Evolutionary conservation across 345 rosid genomes (phyloP).

Genomic region (Gossypium bickii): DNA sequence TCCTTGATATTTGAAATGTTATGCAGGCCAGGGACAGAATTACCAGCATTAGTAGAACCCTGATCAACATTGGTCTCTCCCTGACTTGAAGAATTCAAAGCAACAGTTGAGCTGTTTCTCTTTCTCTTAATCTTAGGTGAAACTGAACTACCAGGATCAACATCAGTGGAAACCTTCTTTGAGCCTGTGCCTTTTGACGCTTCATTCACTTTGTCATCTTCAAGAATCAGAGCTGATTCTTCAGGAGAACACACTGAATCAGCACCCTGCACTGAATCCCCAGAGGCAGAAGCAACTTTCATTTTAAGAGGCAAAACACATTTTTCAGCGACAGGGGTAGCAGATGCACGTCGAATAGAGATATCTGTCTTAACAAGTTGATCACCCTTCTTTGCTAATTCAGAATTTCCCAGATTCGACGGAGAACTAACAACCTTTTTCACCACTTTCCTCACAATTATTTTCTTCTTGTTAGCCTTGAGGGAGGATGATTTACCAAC

Average conservation of each 20-base stretch:
- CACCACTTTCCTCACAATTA: slow-evolving; percentile 38
- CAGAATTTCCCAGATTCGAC: slow-evolving; percentile 18
- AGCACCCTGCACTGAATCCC: slow-evolving; percentile 21
- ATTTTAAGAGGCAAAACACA: slow-evolving; percentile 22
- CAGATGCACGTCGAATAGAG: slow-evolving; percentile 16
- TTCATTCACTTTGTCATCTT: slow-evolving; percentile 26
- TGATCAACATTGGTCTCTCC: slow-evolving; percentile 32
- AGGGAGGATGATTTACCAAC: slow-evolving; percentile 25
- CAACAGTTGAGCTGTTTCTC: slow-evolving; percentile 24
- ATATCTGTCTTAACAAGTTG: slow-evolving; percentile 21
- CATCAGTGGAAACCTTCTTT: slow-evolving; percentile 22
- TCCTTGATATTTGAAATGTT: slow-evolving; percentile 24
- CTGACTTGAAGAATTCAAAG: slow-evolving; percentile 26
- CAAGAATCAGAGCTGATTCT: slow-evolving; percentile 22
- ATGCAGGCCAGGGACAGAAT: slow-evolving; percentile 10
- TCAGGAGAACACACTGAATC: slow-evolving; percentile 26
- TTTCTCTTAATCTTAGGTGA: slow-evolving; percentile 26
- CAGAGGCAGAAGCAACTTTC: slow-evolving; percentile 18
- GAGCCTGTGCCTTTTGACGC: slow-evolving; percentile 22
- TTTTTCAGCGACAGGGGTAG: slow-evolving; percentile 19
- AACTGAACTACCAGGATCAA: slow-evolving; percentile 17
- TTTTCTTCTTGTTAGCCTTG: slow-evolving; percentile 54
- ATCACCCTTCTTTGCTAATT: slow-evolving; percentile 19
- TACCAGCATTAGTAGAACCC: slow-evolving; percentile 23
- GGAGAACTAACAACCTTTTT: slow-evolving; percentile 29